Base-by-base conservation (phyloP, 2,329 filamentous ascomycete species). In the Dactylonectria estremocensis region DNA sequence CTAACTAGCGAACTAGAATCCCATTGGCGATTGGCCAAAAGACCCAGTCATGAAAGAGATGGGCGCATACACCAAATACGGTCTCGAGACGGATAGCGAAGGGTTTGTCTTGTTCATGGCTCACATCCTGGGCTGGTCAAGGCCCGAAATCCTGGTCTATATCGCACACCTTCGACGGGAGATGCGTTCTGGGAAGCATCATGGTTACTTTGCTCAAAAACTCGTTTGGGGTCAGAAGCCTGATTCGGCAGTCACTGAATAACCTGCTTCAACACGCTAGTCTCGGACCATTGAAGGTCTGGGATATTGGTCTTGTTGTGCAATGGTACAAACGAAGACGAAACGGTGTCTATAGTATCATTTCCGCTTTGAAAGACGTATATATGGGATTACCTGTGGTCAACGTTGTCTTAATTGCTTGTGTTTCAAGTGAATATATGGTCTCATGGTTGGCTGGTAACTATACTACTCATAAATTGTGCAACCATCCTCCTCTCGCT, bases 211-310 rank as follows among this genome's bases (percentile, higher is more conserved):
- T 54, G 64, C 61, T 7, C 71, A 79, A 18, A 77, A 77, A 56
- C 75, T 74, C 1, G 76, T 80, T 5, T 79, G 72, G 70, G 73
- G 73, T 2, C 73, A 73, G 2, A 90, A 87, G 31, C 72, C 72
- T 0, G 59, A 53, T n/a, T n/a, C n/a, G 1, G 33, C 16, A 2
- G 18, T n/a, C 18, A 28, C 50, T 6, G 37, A 5, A 52, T 35
- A 57, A 33, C 24, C 7, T 18, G 48, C 16, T n/a, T n/a, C 14
- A 3, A 11, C 16, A 31, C 18, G 40, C 16, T 18, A 11, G 20
- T 24, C 3, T 48, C 5, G 11, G 20, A 18, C 11, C 20, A 48
- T 48, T 3, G 45, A 48, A 7, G 10, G 18, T 22, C 18, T 48
- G n/a, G 16, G n/a, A 18, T 45, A n/a, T 46, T 18, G 5, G 11